Evolutionary conservation across 1,139 yeast genomes (phyloP).

Genomic region (Kurtzmaniella quercitrusa): DNA sequence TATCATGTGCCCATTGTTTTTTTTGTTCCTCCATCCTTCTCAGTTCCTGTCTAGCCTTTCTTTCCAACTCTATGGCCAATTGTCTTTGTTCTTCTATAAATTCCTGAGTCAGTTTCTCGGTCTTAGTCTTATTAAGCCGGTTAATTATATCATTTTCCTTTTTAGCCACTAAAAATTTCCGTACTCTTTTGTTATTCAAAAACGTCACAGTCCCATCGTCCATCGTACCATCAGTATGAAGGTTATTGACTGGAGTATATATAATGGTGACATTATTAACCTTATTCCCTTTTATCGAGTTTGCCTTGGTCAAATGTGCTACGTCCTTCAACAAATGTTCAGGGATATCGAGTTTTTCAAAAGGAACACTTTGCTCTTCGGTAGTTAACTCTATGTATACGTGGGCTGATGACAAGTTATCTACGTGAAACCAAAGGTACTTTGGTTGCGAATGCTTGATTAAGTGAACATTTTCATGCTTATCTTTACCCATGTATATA

Average conservation of each 20-base stretch:
- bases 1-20: slow-evolving; percentile 21
- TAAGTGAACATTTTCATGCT: slow-evolving; percentile 69
- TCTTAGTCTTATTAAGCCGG: slow-evolving; percentile 62
- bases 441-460: slow-evolving; percentile 66
- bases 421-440: slow-evolving; percentile 84
- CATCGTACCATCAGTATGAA: slow-evolving; percentile 71
- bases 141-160: slow-evolving; percentile 65
- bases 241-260: slow-evolving; percentile 74
- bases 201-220: slow-evolving; percentile 83
- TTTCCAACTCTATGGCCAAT: slow-evolving; percentile 31
- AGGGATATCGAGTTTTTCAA: slow-evolving; percentile 43
- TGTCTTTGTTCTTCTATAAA: slow-evolving; percentile 46
- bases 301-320: slow-evolving; percentile 76
- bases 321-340: slow-evolving; percentile 53
- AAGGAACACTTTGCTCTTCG: slow-evolving; percentile 33
- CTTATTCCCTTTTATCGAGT: slow-evolving; percentile 77
- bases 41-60: slow-evolving; percentile 29
- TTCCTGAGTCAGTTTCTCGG: slow-evolving; percentile 43
- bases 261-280: slow-evolving; percentile 64
- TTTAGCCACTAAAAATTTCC: slow-evolving; percentile 50
- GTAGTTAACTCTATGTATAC: slow-evolving; percentile 62
- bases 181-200: slow-evolving; percentile 51
- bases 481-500: slow-evolving; percentile 74
- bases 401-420: slow-evolving; percentile 77
- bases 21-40: slow-evolving; percentile 26